Evolutionary conservation across 441 rosid species (phyloP), one percentile per base, ranked within the genome.

Genomic region (Cnidoscolus chayamansa): DNA sequence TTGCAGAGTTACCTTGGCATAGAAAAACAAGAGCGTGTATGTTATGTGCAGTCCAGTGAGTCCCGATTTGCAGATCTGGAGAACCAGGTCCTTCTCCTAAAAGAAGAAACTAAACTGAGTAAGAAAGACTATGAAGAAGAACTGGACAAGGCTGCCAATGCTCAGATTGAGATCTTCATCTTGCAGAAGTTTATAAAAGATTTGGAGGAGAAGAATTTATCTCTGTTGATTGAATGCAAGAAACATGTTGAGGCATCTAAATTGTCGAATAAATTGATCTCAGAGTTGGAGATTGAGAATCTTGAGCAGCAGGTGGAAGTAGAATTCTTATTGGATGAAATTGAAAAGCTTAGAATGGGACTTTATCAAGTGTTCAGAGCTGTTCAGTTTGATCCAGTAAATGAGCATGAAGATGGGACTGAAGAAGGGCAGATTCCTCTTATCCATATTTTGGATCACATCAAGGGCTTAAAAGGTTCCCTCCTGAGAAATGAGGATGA

Each of bases 51-150:
- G 72, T 85, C 87, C 9, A 86, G 88, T 25, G 90, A 92, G 55
- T 82, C 86, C 67, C 88, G 98, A 70, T 72, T 92, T 81, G 82
- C 71, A 30, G 87, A 82, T 81, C 81, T 96, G 66, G 97, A 96
- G 78, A 87, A 78, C 72, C 90, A 88, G 72, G 89, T 90, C 55
- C 82, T 73, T 75, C 55, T 76, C 64, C 89, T 96, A 74, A 88
- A 84, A 72, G 94, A 92, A 78, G 94, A 90, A 78, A 86, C 88
- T 37, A 86, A 70, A 76, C 72, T 81, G 47, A 84, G 89, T 64
- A 96, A 87, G 90, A 88, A 86, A 80, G 93, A 93, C 51, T 92
- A 76, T 82, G 84, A 82, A 87, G 90, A 78, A 83, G 94, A 93
- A 73, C 82, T 77, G 12, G 83, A 77, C 16, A 87, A 88, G 76